phyloP scores from a whole-genome alignment of 2,329 filamentous ascomycete species.

The Claviceps fusiformis region DNA sequence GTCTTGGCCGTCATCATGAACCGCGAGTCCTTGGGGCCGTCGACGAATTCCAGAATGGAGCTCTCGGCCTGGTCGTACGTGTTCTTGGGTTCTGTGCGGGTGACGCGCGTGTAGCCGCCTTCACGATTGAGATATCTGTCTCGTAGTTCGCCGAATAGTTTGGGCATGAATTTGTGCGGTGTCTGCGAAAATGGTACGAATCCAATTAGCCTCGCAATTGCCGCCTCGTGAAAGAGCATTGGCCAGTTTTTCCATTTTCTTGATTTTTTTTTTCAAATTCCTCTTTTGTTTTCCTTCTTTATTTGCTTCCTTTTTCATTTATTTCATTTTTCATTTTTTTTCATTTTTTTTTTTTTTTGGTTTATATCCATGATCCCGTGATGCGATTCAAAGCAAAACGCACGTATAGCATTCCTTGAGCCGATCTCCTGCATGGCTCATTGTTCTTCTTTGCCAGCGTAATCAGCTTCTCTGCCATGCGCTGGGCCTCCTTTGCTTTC shows the following conservation, averaged over 20 bases:
- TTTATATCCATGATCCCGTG: neutral
- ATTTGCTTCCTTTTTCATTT: too few relatives aligned
- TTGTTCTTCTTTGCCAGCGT: constrained; percentile 90
- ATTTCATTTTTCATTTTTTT: neutral
- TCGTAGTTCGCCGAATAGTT: constrained; percentile 74
- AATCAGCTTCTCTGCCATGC: constrained; percentile 85
- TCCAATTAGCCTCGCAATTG: neutral
- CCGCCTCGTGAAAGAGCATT: neutral
- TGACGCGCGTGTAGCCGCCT: constrained; percentile 88
- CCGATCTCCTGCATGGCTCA: constrained; percentile 60
- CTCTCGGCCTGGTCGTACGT: constrained; percentile 72
- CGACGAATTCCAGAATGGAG: constrained; percentile 88
- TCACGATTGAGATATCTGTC: constrained; percentile 65
- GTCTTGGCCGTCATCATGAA: constrained; percentile 88
- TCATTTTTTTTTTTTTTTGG: neutral
- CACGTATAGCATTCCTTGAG: constrained; percentile 78
- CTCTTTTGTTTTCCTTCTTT: too few relatives aligned
- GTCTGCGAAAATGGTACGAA: constrained; percentile 30
- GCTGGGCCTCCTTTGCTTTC: constrained; percentile 95
- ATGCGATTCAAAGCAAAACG: constrained; percentile 14
- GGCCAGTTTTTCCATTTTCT: neutral
- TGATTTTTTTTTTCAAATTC: too few relatives aligned
- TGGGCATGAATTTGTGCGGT: constrained; percentile 59
- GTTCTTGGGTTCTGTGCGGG: constrained; percentile 81
- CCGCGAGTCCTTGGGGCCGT: constrained; percentile 84